These are phyloP conservation scores for Piloderma croceum DNA, from an alignment of 768 basidiomycete genomes.

Conservation along the genomic window DNA sequence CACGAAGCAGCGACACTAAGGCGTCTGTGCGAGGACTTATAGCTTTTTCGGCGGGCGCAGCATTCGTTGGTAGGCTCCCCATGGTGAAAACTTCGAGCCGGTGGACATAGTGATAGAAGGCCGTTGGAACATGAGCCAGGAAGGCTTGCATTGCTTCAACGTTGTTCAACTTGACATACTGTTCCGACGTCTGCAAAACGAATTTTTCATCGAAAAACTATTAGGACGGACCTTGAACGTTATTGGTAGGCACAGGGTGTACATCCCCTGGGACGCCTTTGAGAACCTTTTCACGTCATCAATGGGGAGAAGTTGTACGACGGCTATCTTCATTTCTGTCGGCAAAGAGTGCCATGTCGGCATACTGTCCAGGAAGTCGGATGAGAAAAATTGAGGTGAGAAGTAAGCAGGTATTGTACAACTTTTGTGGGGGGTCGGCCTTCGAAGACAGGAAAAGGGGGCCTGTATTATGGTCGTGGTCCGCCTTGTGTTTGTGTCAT, in stretches of 20 bases:
- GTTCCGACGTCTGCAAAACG: neutral
- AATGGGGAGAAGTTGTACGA: constrained; percentile 45
- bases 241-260: constrained; percentile 50
- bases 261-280: constrained; percentile 42
- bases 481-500: no score
- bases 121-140: constrained; percentile 48
- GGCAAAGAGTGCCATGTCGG: constrained; percentile 62
- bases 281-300: constrained; percentile 44
- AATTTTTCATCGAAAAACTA: constrained; percentile 1
- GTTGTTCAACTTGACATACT: constrained; percentile 47
- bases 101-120: constrained; percentile 47
- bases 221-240: constrained; percentile 48
- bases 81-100: constrained; percentile 45
- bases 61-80: constrained; percentile 24
- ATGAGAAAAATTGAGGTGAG: no score
- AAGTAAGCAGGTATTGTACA: no score
- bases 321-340: constrained; percentile 55
- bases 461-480: no score
- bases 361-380: no score
- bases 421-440: no score
- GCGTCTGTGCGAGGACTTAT: constrained; percentile 36
- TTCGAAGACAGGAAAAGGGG: no score
- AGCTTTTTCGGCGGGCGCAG: constrained; percentile 17
- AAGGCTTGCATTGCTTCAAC: constrained; percentile 46
- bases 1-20: constrained; percentile 44